Evolutionary conservation across 805 yeast genomes (phyloP), one percentile per base, ranked within the genome.

Genomic region (Metschnikowia orientalis): DNA sequence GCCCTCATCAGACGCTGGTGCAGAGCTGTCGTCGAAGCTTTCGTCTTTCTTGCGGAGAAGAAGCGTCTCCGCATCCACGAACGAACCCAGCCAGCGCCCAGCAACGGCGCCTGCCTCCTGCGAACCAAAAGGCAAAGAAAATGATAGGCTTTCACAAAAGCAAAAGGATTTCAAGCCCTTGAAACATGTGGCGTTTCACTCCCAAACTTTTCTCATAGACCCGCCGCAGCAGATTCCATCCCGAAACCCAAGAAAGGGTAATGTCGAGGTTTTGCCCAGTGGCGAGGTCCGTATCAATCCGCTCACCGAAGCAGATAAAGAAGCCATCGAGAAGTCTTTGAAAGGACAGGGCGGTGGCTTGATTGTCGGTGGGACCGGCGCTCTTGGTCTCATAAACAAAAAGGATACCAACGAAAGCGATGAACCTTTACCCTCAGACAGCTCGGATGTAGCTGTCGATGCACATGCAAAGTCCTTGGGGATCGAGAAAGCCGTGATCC

Each of bases 141-240:
- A 14, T 24, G 1, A 42, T 41, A n/a, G n/a, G n/a, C n/a, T n/a
- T n/a, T n/a, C n/a, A 22, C 59, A 65, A 0, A 54, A 58, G 26
- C 59, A 59, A 30, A 44, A 51, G 24, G 50, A 50, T 22, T 40
- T 60, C 32, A 62, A 55, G 33, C 67, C 69, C 3, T 44, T 66
- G 28, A 64, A 62, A 47, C 45, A 68, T 25, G 71, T 66, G 8
- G 69, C 69, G 3, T 66, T 66, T 35, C 70, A 65, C 40, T 55
- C 63, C 21, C 54, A 59, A 23, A 64, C 70, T 1, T 66, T 66
- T 35, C 50, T 62, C 23, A 63, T 66, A 12, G 70, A 66, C 34
- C 97, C 97, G 2, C 68, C 68, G 2, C 97, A 89, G 51, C 95
- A 88, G 53, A 83, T 89, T 40, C 97, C 97, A 2, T 82, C 95